These are phyloP conservation scores for Ottelia alismoides DNA, from an alignment of 106 monocot species.

Conservation along the genomic window DNA sequence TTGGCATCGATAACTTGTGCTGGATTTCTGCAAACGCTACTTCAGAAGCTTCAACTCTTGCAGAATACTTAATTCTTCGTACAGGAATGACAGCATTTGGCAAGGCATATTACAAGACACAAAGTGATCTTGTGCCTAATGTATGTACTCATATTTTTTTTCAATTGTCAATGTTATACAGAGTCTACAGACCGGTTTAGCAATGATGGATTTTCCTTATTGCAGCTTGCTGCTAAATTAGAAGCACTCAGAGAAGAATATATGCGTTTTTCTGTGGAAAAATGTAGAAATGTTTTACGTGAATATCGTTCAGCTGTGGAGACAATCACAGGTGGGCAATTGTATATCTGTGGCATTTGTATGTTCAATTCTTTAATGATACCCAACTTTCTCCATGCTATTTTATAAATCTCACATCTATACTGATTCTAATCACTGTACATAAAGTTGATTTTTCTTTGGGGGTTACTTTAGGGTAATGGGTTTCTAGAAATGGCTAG, in stretches of 20 bases:
- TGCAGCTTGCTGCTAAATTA: slow-evolving; percentile 68
- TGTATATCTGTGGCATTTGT: too few species aligned
- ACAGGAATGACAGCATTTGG: slow-evolving; percentile 93
- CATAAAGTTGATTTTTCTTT: too few species aligned
- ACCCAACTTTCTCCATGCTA: too few species aligned
- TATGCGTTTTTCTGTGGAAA: slow-evolving; percentile 72
- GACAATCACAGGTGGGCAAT: slow-evolving; percentile 69
- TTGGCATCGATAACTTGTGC: slow-evolving; percentile 73
- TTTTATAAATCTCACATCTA: too few species aligned
- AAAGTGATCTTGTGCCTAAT: slow-evolving; percentile 71
- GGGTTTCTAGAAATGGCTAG: too few species aligned
- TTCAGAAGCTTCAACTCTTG: slow-evolving; percentile 41
- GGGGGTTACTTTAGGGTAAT: too few species aligned
- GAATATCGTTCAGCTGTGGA: slow-evolving; percentile 78
- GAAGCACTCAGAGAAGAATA: slow-evolving; percentile 72
- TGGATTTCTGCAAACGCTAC: slow-evolving; percentile 91
- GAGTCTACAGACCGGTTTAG: background rate
- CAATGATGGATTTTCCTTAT: background rate
- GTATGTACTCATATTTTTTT: slow-evolving; percentile 18
- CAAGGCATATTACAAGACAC: slow-evolving; percentile 57
- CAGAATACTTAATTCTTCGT: slow-evolving; percentile 60
- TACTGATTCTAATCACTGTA: too few species aligned
- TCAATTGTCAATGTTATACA: background rate
- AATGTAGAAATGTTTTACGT: slow-evolving; percentile 52
- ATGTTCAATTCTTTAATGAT: too few species aligned